Evolutionary conservation across 768 basidiomycete species (phyloP), one percentile per base, ranked within the genome.

Genomic region (Arthromyces matolae): DNA sequence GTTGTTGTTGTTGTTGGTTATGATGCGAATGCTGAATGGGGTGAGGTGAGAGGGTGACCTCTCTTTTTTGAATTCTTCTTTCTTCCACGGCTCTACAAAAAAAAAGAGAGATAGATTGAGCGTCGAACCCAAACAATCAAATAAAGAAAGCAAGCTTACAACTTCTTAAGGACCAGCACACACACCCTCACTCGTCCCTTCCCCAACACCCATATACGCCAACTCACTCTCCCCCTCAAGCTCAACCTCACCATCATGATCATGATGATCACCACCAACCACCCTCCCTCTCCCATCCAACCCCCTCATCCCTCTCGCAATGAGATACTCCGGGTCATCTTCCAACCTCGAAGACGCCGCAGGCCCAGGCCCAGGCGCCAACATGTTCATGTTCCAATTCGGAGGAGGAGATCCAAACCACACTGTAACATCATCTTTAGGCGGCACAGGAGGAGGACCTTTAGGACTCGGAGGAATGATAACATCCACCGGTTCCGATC

Each of bases 201-300:
- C 9, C 32, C n/a, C n/a, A 33, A 33, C 32, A 13, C 32, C 9
- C 32, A 13, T 18, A 33, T 10, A 13, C 32, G 4, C 32, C n/a
- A n/a, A 33, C 32, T 18, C 9, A 5, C 32, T 10, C 8, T 18
- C 32, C 32, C 13, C 32, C 9, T 18, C 32, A 4, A 18, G 32
- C 18, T 4, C 29, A 31, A 14, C 29, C 14, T 31, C 29, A 31
- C 29, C 32, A 14, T 18, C 32, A 19, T 18, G 7, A 19, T 7
- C 36, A 12, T n/a, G 31, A 32, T 3, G 16, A 9, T 12, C 16
- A 33, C 32, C n/a, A 23, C 7, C 0, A 20, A 38, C 33, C 12
- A 45, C 45, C 10, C 45, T 7, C 14, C 46, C 46, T 2, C 46
- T 5, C 22, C 18, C 38, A 40, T 47, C 46, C 2, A 47, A 8